Evolutionary conservation across 2,329 filamentous ascomycete species (phyloP), one percentile per base, ranked within the genome.

Genomic region (Hypoxylon sp.): DNA sequence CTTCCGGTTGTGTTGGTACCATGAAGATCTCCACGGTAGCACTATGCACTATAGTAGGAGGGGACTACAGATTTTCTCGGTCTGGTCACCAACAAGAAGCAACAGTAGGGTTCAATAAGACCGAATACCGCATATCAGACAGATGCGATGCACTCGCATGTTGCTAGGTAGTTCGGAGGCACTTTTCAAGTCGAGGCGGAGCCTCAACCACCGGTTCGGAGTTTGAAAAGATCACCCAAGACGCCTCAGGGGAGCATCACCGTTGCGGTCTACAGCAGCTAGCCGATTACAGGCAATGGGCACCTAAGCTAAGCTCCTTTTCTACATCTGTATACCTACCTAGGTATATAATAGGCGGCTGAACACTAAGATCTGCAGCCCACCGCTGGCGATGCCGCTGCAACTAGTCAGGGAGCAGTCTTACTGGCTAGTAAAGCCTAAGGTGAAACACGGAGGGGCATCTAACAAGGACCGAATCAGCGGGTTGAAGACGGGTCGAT

Each of bases 401-500:
- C 21, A 30, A 41, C 57, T 45, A n/a, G 52, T 43, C 23, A 34
- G 47, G 60, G 16, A 39, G 47, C 32, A 11, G 30, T 63, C 52
- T 67, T 32, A 67, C 64, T 69, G 57, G 60, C 43, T 29, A 53
- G 43, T 25, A 51, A 39, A 19, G 23, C 47, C 53, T 47, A 63
- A 66, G 37, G 6, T 69, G 66, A 69, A 69, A 69, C 66, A 51
- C 25, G 32, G 63, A 52, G 60, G 43, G 60, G 27, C 34, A 48
- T 61, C 51, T 55, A 59, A 58, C 58, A 43, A 56, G 53, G 63
- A 55, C 53, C 52, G 55, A 63, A 60, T 58, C 59, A 53, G 60
- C 41, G 52, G 54, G 53, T 39, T 65, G 41, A 60, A 46, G 27
- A 47, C 39, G 46, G 58, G 37, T 55, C 37, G 59, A 62, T 66